These are phyloP conservation scores for Apophysomyces variabilis DNA, from an alignment of 371 early-diverging fungal species.

Conservation along the genomic window DNA sequence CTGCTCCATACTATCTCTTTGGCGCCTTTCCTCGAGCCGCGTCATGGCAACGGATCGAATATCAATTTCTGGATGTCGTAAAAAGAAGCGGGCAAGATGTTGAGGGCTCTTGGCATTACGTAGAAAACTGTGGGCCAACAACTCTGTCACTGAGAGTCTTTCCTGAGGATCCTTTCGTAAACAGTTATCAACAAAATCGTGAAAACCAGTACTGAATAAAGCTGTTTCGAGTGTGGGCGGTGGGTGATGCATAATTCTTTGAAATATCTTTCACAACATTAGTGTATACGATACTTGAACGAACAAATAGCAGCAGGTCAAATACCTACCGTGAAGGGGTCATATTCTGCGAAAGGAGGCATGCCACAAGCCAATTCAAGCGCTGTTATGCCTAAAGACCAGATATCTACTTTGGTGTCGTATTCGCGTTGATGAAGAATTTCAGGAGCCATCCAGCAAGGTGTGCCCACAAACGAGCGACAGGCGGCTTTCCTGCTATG, in stretches of 20 bases:
- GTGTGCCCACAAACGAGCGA: constrained; percentile 76
- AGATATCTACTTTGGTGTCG: constrained; percentile 83
- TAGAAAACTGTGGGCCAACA: constrained; percentile 68
- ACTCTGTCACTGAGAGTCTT: constrained; percentile 69
- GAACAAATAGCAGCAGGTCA: too few relatives aligned
- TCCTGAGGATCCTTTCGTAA: constrained; percentile 69
- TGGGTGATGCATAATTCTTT: constrained; percentile 41
- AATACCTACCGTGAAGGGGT: constrained; percentile 71
- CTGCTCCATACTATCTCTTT: neutral
- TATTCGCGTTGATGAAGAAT: constrained; percentile 78
- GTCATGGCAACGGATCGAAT: constrained; percentile 5
- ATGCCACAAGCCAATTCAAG: constrained; percentile 93
- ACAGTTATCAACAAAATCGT: constrained; percentile 41
- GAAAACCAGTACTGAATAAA: constrained; percentile 25
- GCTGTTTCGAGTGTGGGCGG: constrained; percentile 31
- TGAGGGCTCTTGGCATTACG: constrained; percentile 30
- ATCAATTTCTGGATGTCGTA: constrained; percentile 7
- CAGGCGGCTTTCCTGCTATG: constrained; percentile 38
- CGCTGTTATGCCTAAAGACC: constrained; percentile 95
- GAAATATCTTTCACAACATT: constrained; percentile 30
- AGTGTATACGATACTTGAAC: too few relatives aligned
- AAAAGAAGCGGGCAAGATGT: neutral
- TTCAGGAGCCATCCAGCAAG: constrained; percentile 93
- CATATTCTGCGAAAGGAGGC: constrained; percentile 91
- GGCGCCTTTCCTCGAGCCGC: neutral